Conservation (phyloP, 2,329 filamentous ascomycete genomes). For the Chaetomium globosum region DNA sequence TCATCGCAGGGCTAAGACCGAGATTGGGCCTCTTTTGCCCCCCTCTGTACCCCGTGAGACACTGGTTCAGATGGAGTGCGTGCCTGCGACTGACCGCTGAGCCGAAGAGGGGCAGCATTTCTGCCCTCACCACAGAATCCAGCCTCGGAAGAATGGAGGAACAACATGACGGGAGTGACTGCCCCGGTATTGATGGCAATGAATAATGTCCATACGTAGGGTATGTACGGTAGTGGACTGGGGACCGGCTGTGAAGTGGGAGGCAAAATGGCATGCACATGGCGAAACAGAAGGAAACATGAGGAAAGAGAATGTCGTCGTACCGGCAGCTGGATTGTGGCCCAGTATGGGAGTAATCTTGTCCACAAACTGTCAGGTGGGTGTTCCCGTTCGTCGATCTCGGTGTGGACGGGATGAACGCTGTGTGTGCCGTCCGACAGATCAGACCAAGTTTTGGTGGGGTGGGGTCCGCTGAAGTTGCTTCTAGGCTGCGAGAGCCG, state of each 20-base stretch:
- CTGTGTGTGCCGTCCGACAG: slow-evolving; percentile 13
- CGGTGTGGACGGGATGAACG: slow-evolving; percentile 17
- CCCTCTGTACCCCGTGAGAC: slow-evolving; percentile 5
- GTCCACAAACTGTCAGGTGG: slow-evolving; percentile 12
- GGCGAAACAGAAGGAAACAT: slow-evolving; percentile 7
- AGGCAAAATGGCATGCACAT: neutral
- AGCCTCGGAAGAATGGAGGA: neutral
- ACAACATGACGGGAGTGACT: neutral
- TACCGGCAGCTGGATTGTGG: slow-evolving; percentile 11
- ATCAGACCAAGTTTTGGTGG: slow-evolving; percentile 15
- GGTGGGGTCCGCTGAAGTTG: slow-evolving; percentile 7
- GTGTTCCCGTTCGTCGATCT: slow-evolving; percentile 13
- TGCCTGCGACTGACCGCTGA: slow-evolving; percentile 23
- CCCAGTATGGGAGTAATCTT: slow-evolving; percentile 5
- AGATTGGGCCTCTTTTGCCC: slow-evolving; percentile 1
- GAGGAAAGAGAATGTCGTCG: slow-evolving; percentile 13
- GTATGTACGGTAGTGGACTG: too few species aligned
- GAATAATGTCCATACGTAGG: neutral
- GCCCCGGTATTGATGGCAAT: neutral
- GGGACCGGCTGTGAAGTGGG: neutral
- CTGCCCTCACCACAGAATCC: neutral
- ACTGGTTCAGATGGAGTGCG: neutral
- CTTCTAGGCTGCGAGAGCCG: neutral
- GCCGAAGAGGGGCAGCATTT: slow-evolving; percentile 20
- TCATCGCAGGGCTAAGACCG: neutral